A percentile compares a stretch with the other conserved stretches of the same genome.
Evolutionary conservation across 1,139 yeast genomes (phyloP).

Genomic region (Lodderomyces beijingensis): DNA sequence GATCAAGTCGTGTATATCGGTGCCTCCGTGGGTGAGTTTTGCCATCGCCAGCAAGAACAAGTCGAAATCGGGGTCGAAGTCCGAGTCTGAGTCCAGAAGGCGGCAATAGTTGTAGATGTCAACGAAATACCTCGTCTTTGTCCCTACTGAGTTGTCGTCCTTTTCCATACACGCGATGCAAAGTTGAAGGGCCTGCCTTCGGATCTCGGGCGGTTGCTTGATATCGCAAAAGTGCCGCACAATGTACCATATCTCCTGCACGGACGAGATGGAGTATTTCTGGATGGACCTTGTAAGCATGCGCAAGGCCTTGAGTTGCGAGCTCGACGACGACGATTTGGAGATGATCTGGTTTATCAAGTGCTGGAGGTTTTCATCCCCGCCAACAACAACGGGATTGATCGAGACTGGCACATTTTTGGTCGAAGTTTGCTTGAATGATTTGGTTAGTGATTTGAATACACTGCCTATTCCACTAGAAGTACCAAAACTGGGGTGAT

Average conservation of each 20-base stretch:
- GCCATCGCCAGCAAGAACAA: too few species aligned
- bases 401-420: slow-evolving; percentile 38
- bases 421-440: slow-evolving; percentile 38
- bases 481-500: slow-evolving; percentile 31
- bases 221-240: too few species aligned
- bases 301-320: slow-evolving; percentile 44
- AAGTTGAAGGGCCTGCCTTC: too few species aligned
- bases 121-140: too few species aligned
- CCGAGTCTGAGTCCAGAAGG: too few species aligned
- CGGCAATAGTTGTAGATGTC: too few species aligned
- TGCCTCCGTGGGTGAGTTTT: too few species aligned
- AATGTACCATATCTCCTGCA: slow-evolving; percentile 75
- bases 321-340: slow-evolving; percentile 41
- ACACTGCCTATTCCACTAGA: slow-evolving; percentile 42
- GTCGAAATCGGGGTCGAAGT: too few species aligned
- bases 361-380: slow-evolving; percentile 48
- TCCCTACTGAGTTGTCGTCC: too few species aligned
- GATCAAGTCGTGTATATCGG: too few species aligned
- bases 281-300: slow-evolving; percentile 48
- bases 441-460: slow-evolving; percentile 51
- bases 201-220: too few species aligned
- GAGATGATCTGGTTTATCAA: slow-evolving; percentile 35
- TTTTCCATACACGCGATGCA: too few species aligned
- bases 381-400: slow-evolving; percentile 63
- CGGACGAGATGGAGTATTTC: slow-evolving; percentile 51